A percentile compares a stretch with the other conserved stretches of the same genome.
Conservation (phyloP, 208 protist species). For the Jaenimonas drosophilae region DNA sequence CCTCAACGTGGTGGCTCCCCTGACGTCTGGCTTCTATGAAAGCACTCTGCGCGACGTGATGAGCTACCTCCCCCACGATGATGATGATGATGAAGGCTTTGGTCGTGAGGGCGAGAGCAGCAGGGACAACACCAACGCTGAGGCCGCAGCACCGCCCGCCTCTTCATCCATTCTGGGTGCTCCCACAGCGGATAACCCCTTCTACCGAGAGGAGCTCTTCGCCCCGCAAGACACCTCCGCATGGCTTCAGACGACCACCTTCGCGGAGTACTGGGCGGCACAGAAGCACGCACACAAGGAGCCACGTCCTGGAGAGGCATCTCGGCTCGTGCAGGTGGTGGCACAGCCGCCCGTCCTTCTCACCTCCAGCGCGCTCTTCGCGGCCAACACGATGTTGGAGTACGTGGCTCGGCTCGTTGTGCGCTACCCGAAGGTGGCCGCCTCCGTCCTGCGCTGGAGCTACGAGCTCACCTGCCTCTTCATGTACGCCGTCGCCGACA, state of each 20-base stretch:
- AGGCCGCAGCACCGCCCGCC: too few species aligned
- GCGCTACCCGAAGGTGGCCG: slow-evolving; percentile 61
- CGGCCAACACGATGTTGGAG: slow-evolving; percentile 62
- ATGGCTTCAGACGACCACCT: slow-evolving; percentile 40
- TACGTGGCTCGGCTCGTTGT: slow-evolving; percentile 65
- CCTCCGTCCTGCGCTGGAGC: slow-evolving; percentile 58
- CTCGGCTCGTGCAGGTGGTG: too few species aligned
- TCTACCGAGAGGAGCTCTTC: slow-evolving; percentile 50
- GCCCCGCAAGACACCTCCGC: slow-evolving; percentile 47
- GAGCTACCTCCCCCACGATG: slow-evolving; percentile 31
- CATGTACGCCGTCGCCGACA: slow-evolving; percentile 75
- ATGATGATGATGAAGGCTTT: too few species aligned
- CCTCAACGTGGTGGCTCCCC: slow-evolving; percentile 49
- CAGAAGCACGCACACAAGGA: not conserved
- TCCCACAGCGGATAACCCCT: slow-evolving; percentile 87
- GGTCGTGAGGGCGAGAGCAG: not conserved
- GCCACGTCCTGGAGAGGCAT: too few species aligned
- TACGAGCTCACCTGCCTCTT: slow-evolving; percentile 61
- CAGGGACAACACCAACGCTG: slow-evolving; percentile 3
- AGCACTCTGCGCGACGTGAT: slow-evolving; percentile 42
- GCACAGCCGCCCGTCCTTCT: slow-evolving; percentile 12
- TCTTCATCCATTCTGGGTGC: too few species aligned
- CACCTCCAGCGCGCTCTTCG: slow-evolving; percentile 37
- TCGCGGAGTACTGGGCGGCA: slow-evolving; percentile 31
- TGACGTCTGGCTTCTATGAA: slow-evolving; percentile 38